Conservation (phyloP, 257 asterid species). For the Solanum acaule region DNA sequence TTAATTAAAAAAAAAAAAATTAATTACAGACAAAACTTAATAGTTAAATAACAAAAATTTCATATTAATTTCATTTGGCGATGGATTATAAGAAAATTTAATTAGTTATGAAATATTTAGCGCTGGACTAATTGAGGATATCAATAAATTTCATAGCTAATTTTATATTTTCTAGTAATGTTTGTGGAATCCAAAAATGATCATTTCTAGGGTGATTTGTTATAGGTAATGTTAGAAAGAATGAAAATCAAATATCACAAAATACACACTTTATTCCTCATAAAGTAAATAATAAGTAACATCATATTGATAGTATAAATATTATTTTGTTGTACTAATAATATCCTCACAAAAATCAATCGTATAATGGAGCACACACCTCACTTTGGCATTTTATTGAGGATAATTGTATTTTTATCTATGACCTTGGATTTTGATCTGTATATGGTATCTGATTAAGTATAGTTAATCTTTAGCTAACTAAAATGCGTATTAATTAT, state of each 20-base stretch:
- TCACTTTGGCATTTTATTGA: not conserved
- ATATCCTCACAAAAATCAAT: not conserved
- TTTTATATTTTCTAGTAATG: not conserved
- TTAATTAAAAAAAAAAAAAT: not conserved
- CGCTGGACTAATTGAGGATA: fast-evolving
- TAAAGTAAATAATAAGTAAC: not conserved
- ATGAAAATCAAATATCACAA: not conserved
- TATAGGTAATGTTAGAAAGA: not conserved
- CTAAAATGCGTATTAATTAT: not conserved
- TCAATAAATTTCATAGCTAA: not conserved
- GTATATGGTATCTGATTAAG: not conserved
- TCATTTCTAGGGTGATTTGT: not conserved
- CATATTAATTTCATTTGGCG: too few species aligned
- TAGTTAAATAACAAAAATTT: too few species aligned
- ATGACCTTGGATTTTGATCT: not conserved
- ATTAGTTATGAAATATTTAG: not conserved
- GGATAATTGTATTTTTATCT: not conserved
- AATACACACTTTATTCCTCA: not conserved
- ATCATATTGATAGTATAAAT: not conserved
- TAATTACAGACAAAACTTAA: too few species aligned
- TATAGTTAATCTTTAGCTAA: not conserved
- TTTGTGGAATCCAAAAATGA: too few species aligned
- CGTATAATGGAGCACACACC: not conserved
- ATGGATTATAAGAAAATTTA: not conserved
- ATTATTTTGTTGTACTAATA: not conserved